Evolutionary conservation across 2,329 filamentous ascomycete genomes (phyloP).

Genomic region (Aspergillus intermedius): DNA sequence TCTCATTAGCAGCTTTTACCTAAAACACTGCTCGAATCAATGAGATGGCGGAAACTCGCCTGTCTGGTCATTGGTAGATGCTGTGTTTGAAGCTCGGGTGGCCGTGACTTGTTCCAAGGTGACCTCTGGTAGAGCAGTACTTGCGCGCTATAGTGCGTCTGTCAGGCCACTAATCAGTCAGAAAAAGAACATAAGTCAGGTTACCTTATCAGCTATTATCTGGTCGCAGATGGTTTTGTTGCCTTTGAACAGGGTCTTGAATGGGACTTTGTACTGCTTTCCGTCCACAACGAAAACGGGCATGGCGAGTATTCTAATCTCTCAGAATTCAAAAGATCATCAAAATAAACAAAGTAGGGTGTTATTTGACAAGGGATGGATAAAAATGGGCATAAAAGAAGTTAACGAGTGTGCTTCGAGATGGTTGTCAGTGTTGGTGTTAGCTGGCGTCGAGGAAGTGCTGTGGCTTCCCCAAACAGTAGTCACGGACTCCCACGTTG

Average conservation of each 20-base stretch:
- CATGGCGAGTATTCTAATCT: slow-evolving; percentile 4
- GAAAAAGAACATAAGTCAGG: neutral
- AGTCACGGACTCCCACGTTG: no score
- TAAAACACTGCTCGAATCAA: slow-evolving; percentile 36
- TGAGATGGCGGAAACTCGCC: neutral
- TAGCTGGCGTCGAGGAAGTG: neutral
- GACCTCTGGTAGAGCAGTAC: neutral
- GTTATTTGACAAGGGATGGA: neutral
- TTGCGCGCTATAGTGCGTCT: neutral
- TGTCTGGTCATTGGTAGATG: slow-evolving; percentile 39
- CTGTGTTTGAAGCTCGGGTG: slow-evolving; percentile 53
- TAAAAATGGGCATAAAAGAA: neutral
- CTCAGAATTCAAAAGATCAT: neutral
- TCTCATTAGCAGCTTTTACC: neutral
- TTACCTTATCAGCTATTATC: neutral
- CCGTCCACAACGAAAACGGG: slow-evolving; percentile 10
- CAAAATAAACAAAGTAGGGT: neutral
- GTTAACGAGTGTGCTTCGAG: neutral
- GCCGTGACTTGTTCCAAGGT: slow-evolving; percentile 12
- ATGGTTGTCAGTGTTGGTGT: neutral
- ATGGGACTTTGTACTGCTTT: slow-evolving; percentile 5
- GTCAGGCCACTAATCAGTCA: neutral
- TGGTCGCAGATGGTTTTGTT: slow-evolving; percentile 1
- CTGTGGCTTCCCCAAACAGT: neutral
- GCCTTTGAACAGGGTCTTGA: slow-evolving; percentile 5